Conservation (phyloP, 805 yeast species). For the Saccharomyces paradoxus region DNA sequence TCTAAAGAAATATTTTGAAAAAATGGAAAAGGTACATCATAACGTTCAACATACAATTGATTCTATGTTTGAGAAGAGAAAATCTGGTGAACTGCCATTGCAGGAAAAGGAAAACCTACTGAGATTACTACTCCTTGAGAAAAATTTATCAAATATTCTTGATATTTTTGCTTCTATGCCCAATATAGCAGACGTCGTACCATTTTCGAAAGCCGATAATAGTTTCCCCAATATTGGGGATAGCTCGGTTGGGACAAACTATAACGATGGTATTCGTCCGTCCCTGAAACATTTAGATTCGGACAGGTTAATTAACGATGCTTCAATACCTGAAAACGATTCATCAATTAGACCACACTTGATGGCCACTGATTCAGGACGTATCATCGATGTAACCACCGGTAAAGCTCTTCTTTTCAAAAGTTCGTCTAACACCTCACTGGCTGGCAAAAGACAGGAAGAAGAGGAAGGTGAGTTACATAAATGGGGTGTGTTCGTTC, state of each 20-base stretch:
- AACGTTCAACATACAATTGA: slow-evolving; percentile 44
- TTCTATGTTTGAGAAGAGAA: slow-evolving; percentile 51
- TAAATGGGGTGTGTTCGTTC: slow-evolving; percentile 74
- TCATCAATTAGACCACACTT: slow-evolving; percentile 44
- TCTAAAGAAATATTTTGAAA: slow-evolving; percentile 35
- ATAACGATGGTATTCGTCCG: slow-evolving; percentile 6
- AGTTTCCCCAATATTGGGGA: neutral
- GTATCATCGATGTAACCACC: slow-evolving; percentile 55
- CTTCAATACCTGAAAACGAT: slow-evolving; percentile 1
- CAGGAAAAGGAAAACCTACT: slow-evolving; percentile 72
- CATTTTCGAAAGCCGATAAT: neutral
- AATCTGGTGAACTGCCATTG: slow-evolving; percentile 43
- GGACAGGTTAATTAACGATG: slow-evolving; percentile 3
- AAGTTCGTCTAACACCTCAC: slow-evolving; percentile 56
- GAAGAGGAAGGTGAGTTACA: slow-evolving; percentile 90
- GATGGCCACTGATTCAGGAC: slow-evolving; percentile 59
- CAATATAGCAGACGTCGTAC: slow-evolving; percentile 12
- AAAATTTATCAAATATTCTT: slow-evolving; percentile 52
- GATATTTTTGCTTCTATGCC: slow-evolving; percentile 30
- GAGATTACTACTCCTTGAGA: slow-evolving; percentile 59
- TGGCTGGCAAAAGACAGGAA: slow-evolving; percentile 67
- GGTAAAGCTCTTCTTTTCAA: slow-evolving; percentile 65
- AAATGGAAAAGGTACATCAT: slow-evolving; percentile 30
- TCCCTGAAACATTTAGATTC: slow-evolving; percentile 19
- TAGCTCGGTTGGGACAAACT: slow-evolving; percentile 3